Conservation (phyloP, 805 yeast genomes). For the Vanderwaltozyma polyspora region DNA sequence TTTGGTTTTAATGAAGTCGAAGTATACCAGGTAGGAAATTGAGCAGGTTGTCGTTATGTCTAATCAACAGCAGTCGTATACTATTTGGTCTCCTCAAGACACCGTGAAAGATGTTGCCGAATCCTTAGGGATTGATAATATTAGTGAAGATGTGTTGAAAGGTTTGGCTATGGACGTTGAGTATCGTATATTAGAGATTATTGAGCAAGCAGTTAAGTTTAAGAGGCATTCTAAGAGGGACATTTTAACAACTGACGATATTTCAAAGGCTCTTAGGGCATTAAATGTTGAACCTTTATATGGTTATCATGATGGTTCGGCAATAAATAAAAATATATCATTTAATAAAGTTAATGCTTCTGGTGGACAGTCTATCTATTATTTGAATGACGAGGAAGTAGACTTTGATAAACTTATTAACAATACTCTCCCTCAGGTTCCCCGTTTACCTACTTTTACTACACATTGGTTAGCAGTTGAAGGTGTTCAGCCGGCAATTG, state of each 20-base stretch:
- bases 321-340: slow-evolving; percentile 45
- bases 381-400: slow-evolving; percentile 83
- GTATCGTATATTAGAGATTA: slow-evolving; percentile 86
- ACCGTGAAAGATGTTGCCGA: slow-evolving; percentile 96
- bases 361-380: slow-evolving; percentile 87
- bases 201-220: slow-evolving; percentile 91
- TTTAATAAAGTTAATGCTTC: slow-evolving; percentile 83
- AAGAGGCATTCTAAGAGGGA: slow-evolving; percentile 90
- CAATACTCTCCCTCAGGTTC: slow-evolving; percentile 90
- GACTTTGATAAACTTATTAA: slow-evolving; percentile 90
- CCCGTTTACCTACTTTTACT: slow-evolving; percentile 82
- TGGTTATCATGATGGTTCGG: slow-evolving; percentile 52
- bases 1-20: too few relatives aligned
- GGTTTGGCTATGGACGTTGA: slow-evolving; percentile 99
- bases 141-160: slow-evolving; percentile 88
- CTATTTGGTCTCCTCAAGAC: slow-evolving; percentile 95
- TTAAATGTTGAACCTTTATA: slow-evolving; percentile 90
- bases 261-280: slow-evolving; percentile 69
- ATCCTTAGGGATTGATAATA: slow-evolving; percentile 60
- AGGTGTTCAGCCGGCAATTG: slow-evolving; percentile 96
- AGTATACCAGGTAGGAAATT: too few relatives aligned
- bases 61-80: slow-evolving; percentile 46
- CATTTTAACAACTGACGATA: slow-evolving; percentile 68
- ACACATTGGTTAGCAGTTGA: slow-evolving; percentile 98
- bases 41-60: too few relatives aligned